Evolutionary conservation across 2,329 filamentous ascomycete species (phyloP), one percentile per base, ranked within the genome.

Genomic region (Hypomyces perniciosus): DNA sequence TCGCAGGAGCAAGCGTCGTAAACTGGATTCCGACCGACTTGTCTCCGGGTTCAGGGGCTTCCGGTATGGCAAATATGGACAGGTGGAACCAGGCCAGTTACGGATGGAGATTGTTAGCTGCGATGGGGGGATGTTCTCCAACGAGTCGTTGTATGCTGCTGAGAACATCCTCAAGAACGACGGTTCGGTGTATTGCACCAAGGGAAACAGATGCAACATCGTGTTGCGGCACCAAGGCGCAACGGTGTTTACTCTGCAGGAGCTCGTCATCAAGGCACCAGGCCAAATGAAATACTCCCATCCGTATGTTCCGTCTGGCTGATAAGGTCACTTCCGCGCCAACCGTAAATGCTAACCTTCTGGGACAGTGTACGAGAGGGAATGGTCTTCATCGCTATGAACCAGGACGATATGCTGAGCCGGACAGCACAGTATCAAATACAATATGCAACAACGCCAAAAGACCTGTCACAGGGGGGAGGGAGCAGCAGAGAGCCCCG

Each of bases 361-460:
- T 55, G 50, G 49, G 43, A 51, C 64, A 92, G 88, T 48, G 85
- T 96, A 48, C 85, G 92, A 68, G 88, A 95, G 76, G 92, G 93
- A 41, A 85, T 96, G 78, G 81, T 97, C 1, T 96, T 96, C 63
- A 79, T 97, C 29, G 81, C 88, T 42, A 96, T 96, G 91, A 80
- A 83, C 38, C 80, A 84, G 35, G 84, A 95, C 58, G 85, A 93
- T 54, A 72, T 93, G 1, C 70, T 93, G 40, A 79, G 76, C 20
- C 79, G 85, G 52, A 93, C 89, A 8, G 79, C 86, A 6, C 78
- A 83, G 54, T 92, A 92, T 64, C 81, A 88, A 57, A 84, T 92
- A 28, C 81, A 85, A 58, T 89, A 86, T 60, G 67, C 72, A 26
- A 57, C 59, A 8, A 54, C 52, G 9, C 37, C 54, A n/a, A 57